Evolutionary conservation across 2,329 filamentous ascomycete genomes (phyloP).

Genomic region (Stachybotrys chartarum): DNA sequence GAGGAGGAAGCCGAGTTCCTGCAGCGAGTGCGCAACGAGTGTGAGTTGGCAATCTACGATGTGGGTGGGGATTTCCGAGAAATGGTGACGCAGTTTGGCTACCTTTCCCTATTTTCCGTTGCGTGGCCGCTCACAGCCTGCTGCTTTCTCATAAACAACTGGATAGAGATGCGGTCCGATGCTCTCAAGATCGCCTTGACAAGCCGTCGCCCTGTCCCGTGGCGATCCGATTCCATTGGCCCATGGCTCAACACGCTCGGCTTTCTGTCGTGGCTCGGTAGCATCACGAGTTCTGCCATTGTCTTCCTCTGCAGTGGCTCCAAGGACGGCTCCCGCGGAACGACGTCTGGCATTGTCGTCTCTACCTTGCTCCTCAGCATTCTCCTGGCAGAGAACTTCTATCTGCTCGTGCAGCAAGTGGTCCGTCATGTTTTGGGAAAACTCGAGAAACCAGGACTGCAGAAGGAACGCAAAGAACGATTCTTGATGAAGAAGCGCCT

Average conservation of each 20-base stretch:
- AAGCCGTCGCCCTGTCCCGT: conserved; percentile 82
- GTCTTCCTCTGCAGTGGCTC: conserved; percentile 81
- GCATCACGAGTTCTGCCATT: conserved; percentile 77
- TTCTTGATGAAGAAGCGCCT: conserved; percentile 75
- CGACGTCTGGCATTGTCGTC: conserved; percentile 62
- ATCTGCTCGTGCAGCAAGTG: conserved; percentile 67
- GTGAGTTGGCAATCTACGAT: conserved; percentile 76
- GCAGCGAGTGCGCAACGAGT: conserved; percentile 72
- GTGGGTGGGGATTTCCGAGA: conserved; percentile 87
- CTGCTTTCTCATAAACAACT: conserved; percentile 91
- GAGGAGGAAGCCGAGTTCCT: conserved; percentile 78
- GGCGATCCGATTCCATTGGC: conserved; percentile 87
- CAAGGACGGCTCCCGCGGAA: conserved; percentile 56
- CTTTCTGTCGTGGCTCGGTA: conserved; percentile 92
- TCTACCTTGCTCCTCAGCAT: conserved; percentile 80
- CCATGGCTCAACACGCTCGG: conserved; percentile 82
- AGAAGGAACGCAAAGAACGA: conserved; percentile 76
- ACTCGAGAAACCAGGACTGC: conserved; percentile 77
- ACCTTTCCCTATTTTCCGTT: conserved; percentile 83
- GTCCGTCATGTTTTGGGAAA: conserved; percentile 70
- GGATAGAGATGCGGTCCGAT: conserved; percentile 89
- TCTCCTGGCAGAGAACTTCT: conserved; percentile 82
- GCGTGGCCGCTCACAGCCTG: conserved; percentile 90
- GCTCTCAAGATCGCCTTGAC: conserved; percentile 89
- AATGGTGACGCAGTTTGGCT: conserved; percentile 84